Evolutionary conservation across 225 moss, liverwort and hornwort genomes (phyloP).

Genomic region (Pseudoscleropodium purum): DNA sequence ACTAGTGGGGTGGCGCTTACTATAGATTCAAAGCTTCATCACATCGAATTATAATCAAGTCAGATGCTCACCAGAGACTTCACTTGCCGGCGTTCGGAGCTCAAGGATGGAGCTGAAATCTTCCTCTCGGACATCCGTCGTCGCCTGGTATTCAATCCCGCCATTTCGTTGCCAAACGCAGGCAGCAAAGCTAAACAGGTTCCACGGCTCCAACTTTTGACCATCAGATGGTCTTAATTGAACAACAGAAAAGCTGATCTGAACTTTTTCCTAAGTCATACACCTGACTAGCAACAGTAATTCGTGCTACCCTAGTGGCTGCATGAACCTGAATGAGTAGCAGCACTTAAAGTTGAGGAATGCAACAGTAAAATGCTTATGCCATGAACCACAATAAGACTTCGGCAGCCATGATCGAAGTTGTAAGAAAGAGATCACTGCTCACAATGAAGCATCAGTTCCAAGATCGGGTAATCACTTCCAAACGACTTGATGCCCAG

Average conservation of each 20-base stretch:
- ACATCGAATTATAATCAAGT: not conserved
- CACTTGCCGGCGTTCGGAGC: not conserved
- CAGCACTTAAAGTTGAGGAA: not conserved
- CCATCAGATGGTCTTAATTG: not conserved
- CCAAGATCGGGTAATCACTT: not conserved
- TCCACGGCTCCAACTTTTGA: not conserved
- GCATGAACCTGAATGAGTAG: not conserved
- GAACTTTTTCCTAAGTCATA: not conserved
- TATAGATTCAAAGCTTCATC: not conserved
- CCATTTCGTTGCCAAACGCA: not conserved
- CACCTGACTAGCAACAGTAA: not conserved
- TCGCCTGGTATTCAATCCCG: not conserved
- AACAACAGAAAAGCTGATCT: not conserved
- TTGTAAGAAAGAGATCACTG: not conserved
- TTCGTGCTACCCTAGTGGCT: not conserved
- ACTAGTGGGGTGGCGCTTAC: not conserved
- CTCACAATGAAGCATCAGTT: not conserved
- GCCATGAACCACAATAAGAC: not conserved
- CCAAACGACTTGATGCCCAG: not conserved
- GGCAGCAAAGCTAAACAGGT: not conserved
- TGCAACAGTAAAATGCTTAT: not conserved
- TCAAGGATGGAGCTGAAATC: not conserved
- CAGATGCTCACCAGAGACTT: not conserved
- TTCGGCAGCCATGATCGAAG: not conserved
- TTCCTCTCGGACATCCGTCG: not conserved